A percentile compares a stretch with the other conserved stretches of the same genome.
Conservation (phyloP, 257 asterid species). For the Avicennia marina region DNA sequence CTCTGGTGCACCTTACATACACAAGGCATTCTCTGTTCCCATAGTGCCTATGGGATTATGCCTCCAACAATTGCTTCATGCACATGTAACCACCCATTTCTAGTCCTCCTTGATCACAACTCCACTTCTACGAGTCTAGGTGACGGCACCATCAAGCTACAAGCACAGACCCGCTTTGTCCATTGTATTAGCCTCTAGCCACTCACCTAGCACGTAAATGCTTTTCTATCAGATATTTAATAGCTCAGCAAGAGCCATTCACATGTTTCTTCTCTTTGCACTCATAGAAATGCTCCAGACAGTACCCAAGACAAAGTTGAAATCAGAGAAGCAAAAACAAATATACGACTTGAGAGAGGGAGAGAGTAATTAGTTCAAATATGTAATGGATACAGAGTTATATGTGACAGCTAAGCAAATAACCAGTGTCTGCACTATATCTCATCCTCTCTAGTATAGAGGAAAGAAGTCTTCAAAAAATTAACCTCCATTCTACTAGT, state of each 20-base stretch:
- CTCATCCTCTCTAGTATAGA: conserved; percentile 6
- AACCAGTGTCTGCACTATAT: conserved; percentile 4
- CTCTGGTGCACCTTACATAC: background rate
- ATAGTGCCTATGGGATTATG: background rate
- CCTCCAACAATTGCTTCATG: background rate
- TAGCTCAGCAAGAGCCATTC: too few species aligned
- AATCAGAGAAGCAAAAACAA: conserved; percentile 6
- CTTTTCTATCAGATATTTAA: too few species aligned
- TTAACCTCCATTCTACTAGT: conserved; percentile 10
- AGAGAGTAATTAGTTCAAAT: background rate
- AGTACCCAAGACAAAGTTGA: background rate
- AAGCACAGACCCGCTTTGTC: background rate
- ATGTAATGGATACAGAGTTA: conserved; percentile 14
- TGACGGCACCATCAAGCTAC: background rate
- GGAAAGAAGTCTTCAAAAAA: conserved; percentile 8
- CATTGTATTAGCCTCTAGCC: too few species aligned
- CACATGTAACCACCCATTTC: too few species aligned
- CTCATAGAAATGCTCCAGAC: background rate
- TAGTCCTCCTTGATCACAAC: too few species aligned
- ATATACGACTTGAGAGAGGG: background rate
- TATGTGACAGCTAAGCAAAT: conserved; percentile 7
- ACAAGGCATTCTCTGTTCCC: background rate
- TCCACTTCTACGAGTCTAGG: too few species aligned
- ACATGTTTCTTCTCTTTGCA: too few species aligned
- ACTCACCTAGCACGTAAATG: too few species aligned